Base-by-base conservation (phyloP, 768 basidiomycete species). In the Phlegmacium glaucopus region DNA sequence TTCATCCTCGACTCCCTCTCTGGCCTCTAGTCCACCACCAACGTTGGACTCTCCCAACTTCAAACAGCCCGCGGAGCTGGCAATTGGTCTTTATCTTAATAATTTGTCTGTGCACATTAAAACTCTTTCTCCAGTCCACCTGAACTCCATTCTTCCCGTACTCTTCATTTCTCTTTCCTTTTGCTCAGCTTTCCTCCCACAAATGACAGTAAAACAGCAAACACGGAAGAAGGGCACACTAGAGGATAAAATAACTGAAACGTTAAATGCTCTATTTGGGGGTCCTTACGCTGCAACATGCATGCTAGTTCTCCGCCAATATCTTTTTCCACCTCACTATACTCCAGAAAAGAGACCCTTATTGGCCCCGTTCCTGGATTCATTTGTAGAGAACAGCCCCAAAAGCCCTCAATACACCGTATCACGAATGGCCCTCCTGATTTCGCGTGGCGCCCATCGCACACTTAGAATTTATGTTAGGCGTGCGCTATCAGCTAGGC, bases 91-190 rank as follows among this genome's bases (percentile, higher is more conserved):
- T 37, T 90, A 86, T 59, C 72, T 89, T 13, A 70, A 71, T 50
- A 80, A 87, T 59, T 74, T 89, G 9, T 65, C 69, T n/a, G 71
- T 77, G 1, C 81, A 85, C 49, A 66, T 82, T 39, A 83, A 83
- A 58, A 73, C 72, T 12, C 69, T 89, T 12, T 70, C 82, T 5
- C 75, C 82, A 6, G 63, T 63, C 9, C 73, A 77, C 55, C 74
- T 89, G 29, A 60, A 66, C 10, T 55, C 66, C 29, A 80, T 90
- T 44, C 69, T 90, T n/a, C 83, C 85, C 0, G 70, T 85, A 28
- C 77, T 91, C n/a, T 86, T 89, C 58, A 81, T 85, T 13, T 77
- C 77, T 16, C 72, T 87, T 17, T 79, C 83, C 1, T 82, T 78
- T 55, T 85, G 78, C 57, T 71, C 80, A 4, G 75, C 80, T 3